phyloP scores from a whole-genome alignment of 2,329 filamentous ascomycete genomes.

The Diaporthe eres region DNA sequence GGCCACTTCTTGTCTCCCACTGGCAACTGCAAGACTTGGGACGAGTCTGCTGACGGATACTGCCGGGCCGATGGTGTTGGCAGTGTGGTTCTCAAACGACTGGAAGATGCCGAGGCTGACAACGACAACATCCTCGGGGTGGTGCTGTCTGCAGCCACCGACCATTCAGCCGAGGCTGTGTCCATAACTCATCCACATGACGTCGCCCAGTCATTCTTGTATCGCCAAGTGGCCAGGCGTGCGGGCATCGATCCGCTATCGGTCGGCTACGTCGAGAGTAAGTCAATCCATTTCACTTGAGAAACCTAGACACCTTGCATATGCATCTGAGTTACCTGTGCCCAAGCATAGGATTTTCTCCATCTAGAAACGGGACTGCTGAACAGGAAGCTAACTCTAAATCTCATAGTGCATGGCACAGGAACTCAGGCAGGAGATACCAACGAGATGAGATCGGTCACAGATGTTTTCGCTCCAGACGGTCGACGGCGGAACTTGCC shows the following conservation, averaged over 20 bases:
- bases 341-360: too few species aligned
- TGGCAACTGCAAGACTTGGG: conserved; percentile 64
- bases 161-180: conserved; percentile 78
- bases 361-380: too few species aligned
- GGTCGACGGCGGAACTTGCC: conserved; percentile 50
- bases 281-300: too few species aligned
- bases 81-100: conserved; percentile 63
- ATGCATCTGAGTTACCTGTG: too few species aligned
- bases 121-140: conserved; percentile 77
- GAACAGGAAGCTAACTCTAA: too few species aligned
- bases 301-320: too few species aligned
- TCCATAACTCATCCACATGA: conserved; percentile 81
- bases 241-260: conserved; percentile 68
- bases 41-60: conserved; percentile 73
- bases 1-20: conserved; percentile 73
- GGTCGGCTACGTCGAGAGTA: conserved; percentile 73
- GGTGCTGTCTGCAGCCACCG: conserved; percentile 74
- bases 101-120: conserved; percentile 64
- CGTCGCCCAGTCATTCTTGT: conserved; percentile 73
- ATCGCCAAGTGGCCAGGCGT: conserved; percentile 68
- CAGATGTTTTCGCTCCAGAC: conserved; percentile 68
- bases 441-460: conserved; percentile 74
- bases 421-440: conserved; percentile 80
- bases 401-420: conserved; percentile 70
- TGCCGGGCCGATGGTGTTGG: conserved; percentile 66